phyloP scores from a whole-genome alignment of 305 asterid species.

The Rubia tinctorum region DNA sequence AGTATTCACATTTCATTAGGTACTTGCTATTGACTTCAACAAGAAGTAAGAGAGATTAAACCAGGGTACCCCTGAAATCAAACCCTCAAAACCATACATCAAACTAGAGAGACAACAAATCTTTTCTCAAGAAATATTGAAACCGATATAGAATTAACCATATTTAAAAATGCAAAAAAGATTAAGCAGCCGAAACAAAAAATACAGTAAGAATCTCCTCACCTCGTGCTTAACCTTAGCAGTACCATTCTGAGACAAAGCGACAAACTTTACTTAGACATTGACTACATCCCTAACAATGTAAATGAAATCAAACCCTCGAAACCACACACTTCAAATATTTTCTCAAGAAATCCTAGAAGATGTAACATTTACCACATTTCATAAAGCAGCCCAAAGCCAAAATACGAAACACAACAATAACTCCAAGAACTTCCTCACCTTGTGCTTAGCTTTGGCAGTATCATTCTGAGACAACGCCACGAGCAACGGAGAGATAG shows the following conservation, averaged over 20 bases:
- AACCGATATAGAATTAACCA: neutral
- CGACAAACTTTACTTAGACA: too few relatives aligned
- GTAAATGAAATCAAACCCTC: neutral
- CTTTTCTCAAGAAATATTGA: neutral
- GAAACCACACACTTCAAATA: neutral
- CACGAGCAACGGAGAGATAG: conserved; percentile 91
- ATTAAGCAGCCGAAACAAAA: neutral
- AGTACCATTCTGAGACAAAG: conserved; percentile 74
- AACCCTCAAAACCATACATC: neutral
- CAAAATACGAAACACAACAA: too few relatives aligned
- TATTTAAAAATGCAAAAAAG: too few relatives aligned
- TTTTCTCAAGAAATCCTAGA: neutral
- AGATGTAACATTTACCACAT: neutral
- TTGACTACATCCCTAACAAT: neutral
- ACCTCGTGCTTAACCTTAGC: conserved; percentile 98
- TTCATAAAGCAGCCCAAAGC: neutral
- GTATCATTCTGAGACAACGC: conserved; percentile 87
- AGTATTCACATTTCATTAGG: neutral
- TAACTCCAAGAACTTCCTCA: too few relatives aligned
- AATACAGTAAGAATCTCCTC: neutral
- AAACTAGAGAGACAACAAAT: neutral
- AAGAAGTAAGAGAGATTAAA: neutral
- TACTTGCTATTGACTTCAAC: neutral
- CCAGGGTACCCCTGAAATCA: neutral
- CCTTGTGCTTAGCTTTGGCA: conserved; percentile 94